Evolutionary conservation across 2,329 filamentous ascomycete genomes (phyloP).

Genomic region (Cyphellophora attinorum): DNA sequence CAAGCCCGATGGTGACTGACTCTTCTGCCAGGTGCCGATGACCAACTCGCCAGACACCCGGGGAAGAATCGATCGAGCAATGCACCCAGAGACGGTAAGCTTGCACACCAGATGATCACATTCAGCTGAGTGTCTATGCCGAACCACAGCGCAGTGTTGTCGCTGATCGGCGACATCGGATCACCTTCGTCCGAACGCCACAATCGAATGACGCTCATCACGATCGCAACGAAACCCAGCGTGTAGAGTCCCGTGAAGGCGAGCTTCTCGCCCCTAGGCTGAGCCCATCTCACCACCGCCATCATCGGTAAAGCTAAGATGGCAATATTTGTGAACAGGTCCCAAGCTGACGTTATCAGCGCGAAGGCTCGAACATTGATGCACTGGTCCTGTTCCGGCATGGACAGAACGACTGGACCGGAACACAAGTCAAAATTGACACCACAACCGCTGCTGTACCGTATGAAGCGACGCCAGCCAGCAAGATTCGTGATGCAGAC

Average conservation of each 20-base stretch:
- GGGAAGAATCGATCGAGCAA: background rate
- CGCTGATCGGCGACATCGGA: background rate
- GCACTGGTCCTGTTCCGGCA: background rate
- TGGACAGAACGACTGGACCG: background rate
- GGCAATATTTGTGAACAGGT: background rate
- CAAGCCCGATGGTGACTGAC: background rate
- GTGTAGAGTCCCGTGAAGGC: background rate
- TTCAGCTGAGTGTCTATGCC: background rate
- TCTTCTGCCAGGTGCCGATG: background rate
- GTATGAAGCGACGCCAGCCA: background rate
- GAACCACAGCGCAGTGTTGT: background rate
- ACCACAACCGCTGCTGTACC: background rate
- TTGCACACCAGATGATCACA: background rate
- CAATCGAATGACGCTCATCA: background rate
- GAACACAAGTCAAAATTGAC: background rate
- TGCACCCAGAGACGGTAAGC: background rate
- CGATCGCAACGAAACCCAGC: background rate
- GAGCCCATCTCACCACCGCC: background rate
- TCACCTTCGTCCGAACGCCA: background rate
- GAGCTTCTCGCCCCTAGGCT: background rate
- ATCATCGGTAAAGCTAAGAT: background rate
- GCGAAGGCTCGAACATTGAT: constrained; percentile 1
- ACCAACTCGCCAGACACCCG: background rate
- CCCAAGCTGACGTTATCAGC: background rate
- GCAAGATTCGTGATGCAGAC: background rate